Base-by-base conservation (phyloP, 1,139 yeast species). In the Blastobotrys ciferrii region DNA sequence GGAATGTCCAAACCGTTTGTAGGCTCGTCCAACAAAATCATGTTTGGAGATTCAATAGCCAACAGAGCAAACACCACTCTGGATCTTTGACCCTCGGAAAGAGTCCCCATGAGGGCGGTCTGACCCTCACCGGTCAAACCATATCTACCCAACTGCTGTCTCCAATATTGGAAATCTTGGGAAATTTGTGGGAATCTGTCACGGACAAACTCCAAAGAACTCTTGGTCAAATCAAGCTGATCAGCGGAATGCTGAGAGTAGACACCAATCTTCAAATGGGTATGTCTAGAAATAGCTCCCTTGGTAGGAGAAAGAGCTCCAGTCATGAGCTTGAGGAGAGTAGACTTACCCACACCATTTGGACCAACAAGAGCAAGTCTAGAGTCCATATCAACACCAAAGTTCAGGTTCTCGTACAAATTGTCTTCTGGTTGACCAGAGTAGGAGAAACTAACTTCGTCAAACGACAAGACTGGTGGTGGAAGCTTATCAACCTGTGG, bases 331-430 rank as follows among this genome's bases (percentile, higher is more conserved):
- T 92, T 92, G 68, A 92, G 82, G 67, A 92, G 76, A 19, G 99
- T 92, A 47, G 98, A 91, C 73, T 92, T 92, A 77, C 98, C 98
- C 61, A 92, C 91, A 86, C 99, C 99, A 72, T 92, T 92, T 67
- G 98, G 98, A 40, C 99, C 99, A 54, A 92, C 98, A 52, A 92
- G 79, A 42, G 98, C 98, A 64, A 91, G 84, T 76, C 99, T 85
- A 37, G 98, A 89, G 73, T 92, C 99, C 98, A 92, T 91, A 78
- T 94, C 98, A 56, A 92, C 92, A 84, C 98, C 98, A 63, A 92
- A 92, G 68, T 89, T 94, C 68, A 92, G 80, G 68, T 87, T 73
- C 68, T 87, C 89, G 73, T 92, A 92, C 64, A 92, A 78, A 72
- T 91, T 86, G 70, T 92, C 86, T 72, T 87, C 96, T 47, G 78